Evolutionary conservation across 2,329 filamentous ascomycete genomes (phyloP), one percentile per base, ranked within the genome.

Genomic region (Aquanectria penicillioides): DNA sequence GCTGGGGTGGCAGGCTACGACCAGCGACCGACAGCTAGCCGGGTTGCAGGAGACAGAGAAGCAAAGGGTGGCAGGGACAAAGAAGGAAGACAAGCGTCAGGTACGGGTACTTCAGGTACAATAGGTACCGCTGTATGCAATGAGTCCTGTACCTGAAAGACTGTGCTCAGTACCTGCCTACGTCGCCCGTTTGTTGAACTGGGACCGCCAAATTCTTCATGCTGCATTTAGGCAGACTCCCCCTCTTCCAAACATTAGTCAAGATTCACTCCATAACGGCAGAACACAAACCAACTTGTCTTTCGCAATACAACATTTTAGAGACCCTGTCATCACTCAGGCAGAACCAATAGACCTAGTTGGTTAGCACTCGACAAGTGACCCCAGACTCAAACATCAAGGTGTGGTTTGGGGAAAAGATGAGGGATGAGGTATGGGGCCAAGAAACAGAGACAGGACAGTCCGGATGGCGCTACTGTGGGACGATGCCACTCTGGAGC

Each of bases 381-480:
- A 40, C 23, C 48, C 23, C 48, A 18, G 44, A 33, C 50, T 49
- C 37, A 37, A 20, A 23, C 50, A 38, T 23, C n/a, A 26, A 54
- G 43, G 40, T n/a, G n/a, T 52, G 48, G 48, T 34, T 50, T 41
- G 22, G 31, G 34, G 29, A n/a, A 36, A 31, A 25, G 34, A 17
- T 20, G 38, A 52, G 41, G 34, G 40, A 40, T 13, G 26, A 52
- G 28, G 50, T 29, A 38, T 38, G 34, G 18, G 25, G 15, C 43
- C 43, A 43, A n/a, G 22, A 23, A 28, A 15, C 31, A 37, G 22
- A 47, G 56, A 49, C 36, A 43, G 33, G 29, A 49, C 26, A 44
- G 56, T 26, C 46, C 37, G 59, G 61, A 64, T 69, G 67, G 65
- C 67, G 67, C 63, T 69, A 68, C 62, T 22, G 57, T 69, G 67